phyloP scores from a whole-genome alignment of 2,329 filamentous ascomycete species.

The Botrytis cinerea region DNA sequence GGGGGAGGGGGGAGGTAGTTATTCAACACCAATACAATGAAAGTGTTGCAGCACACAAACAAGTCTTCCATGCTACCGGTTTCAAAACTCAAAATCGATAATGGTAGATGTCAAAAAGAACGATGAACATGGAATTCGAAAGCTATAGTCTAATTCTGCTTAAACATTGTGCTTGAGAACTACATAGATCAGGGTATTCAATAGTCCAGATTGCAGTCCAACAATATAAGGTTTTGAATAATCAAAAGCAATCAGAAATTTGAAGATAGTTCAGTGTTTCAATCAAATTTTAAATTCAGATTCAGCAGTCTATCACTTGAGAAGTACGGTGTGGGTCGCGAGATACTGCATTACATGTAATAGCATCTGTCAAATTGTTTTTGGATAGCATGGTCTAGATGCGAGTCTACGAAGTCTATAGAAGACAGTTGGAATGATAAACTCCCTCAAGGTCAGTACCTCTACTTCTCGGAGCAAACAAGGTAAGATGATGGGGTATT shows the following conservation, averaged over 20 bases:
- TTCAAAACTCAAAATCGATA: neutral
- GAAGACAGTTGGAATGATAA: neutral
- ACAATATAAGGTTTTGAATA: too few relatives aligned
- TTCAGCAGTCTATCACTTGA: neutral
- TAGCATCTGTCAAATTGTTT: accelerated
- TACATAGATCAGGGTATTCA: too few relatives aligned
- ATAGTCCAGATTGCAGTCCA: too few relatives aligned
- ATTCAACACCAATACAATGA: accelerated
- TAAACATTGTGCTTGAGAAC: neutral
- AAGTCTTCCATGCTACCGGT: neutral
- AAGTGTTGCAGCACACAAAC: neutral
- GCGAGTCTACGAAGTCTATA: neutral
- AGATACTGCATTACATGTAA: neutral
- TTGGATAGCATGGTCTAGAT: neutral
- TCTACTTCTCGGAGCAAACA: neutral
- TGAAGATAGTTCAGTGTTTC: too few relatives aligned
- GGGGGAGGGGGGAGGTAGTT: neutral
- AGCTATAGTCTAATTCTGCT: neutral
- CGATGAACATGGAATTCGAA: too few relatives aligned
- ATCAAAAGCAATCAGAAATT: too few relatives aligned
- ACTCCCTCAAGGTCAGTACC: neutral
- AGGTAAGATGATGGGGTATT: neutral
- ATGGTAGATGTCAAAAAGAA: neutral
- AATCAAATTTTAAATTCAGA: neutral
- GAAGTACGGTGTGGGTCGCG: accelerated